These are phyloP conservation scores for Scheffersomyces parashehatae DNA, from an alignment of 1,139 yeast genomes.

Conservation along the genomic window DNA sequence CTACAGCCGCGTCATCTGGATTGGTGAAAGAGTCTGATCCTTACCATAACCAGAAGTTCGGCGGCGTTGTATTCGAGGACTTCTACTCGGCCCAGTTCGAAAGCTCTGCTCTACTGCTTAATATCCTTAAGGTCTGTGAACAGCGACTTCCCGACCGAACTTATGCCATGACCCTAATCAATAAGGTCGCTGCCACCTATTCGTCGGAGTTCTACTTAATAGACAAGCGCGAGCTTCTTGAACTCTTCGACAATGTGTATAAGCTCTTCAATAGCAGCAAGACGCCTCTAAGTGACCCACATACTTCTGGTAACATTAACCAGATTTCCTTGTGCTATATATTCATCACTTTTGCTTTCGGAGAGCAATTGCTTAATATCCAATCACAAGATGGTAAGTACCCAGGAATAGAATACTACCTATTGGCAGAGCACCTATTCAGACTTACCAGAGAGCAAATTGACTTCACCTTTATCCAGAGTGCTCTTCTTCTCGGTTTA, in stretches of 20 bases:
- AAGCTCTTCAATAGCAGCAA: conserved; percentile 1
- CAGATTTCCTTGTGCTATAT: conserved; percentile 27
- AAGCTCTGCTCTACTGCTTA: conserved; percentile 20
- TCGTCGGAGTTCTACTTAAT: conserved; percentile 44
- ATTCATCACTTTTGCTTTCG: conserved; percentile 37
- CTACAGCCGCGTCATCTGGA: not conserved
- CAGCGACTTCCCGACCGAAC: conserved; percentile 31
- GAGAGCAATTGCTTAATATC: conserved; percentile 31
- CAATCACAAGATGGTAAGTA: conserved; percentile 12
- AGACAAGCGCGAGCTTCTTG: conserved; percentile 32
- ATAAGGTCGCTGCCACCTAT: conserved; percentile 33
- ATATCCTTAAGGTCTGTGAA: conserved; percentile 1
- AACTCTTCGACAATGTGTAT: conserved; percentile 19
- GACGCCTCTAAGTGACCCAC: too few species aligned
- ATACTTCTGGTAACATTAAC: conserved; percentile 1
- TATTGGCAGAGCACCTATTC: conserved; percentile 41
- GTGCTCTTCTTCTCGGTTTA: conserved; percentile 46
- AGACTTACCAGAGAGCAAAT: conserved; percentile 43
- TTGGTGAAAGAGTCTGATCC: not conserved
- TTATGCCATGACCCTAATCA: conserved; percentile 28
- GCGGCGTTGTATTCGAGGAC: not conserved
- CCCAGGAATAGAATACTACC: conserved; percentile 41
- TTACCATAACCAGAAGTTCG: not conserved
- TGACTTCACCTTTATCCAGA: conserved; percentile 41
- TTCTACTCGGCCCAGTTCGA: conserved; percentile 22